Evolutionary conservation across 169 alveolate genomes (phyloP).

Genomic region (Miamiensis avidus): DNA sequence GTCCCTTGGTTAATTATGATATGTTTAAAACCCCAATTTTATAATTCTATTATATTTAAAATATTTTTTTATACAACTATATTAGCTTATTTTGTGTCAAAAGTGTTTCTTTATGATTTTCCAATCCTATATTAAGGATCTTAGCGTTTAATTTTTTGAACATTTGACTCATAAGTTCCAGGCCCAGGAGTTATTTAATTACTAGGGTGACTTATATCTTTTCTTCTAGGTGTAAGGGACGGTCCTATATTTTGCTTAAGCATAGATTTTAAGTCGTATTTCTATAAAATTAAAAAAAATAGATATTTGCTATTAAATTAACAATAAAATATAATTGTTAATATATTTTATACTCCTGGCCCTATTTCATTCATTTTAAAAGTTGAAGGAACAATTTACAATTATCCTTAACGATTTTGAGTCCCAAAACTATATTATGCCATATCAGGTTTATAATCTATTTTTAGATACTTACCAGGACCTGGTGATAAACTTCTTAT

Average conservation of each 20-base stretch:
- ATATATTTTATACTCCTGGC: not conserved
- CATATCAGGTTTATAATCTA: not conserved
- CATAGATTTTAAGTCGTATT: not conserved
- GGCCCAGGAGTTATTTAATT: not conserved
- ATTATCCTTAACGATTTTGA: not conserved
- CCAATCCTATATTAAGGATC: not conserved
- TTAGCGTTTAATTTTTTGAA: too few species aligned
- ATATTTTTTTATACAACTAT: not conserved
- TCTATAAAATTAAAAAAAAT: not conserved
- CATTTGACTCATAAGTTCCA: not conserved
- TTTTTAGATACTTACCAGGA: not conserved
- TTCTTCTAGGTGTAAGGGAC: not conserved
- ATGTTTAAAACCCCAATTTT: too few species aligned
- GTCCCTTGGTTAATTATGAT: not conserved
- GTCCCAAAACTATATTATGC: not conserved
- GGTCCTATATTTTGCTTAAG: not conserved
- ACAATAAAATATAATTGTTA: too few species aligned
- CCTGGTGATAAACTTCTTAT: not conserved
- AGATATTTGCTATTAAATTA: too few species aligned
- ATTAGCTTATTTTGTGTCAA: not conserved
- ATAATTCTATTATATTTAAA: too few species aligned
- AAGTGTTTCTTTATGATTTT: not conserved
- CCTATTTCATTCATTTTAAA: not conserved
- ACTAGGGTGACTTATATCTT: not conserved
- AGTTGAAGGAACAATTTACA: not conserved